These are phyloP conservation scores for Rhizopus arrhizus DNA, from an alignment of 371 early-diverging fungal genomes.

Conservation along the genomic window DNA sequence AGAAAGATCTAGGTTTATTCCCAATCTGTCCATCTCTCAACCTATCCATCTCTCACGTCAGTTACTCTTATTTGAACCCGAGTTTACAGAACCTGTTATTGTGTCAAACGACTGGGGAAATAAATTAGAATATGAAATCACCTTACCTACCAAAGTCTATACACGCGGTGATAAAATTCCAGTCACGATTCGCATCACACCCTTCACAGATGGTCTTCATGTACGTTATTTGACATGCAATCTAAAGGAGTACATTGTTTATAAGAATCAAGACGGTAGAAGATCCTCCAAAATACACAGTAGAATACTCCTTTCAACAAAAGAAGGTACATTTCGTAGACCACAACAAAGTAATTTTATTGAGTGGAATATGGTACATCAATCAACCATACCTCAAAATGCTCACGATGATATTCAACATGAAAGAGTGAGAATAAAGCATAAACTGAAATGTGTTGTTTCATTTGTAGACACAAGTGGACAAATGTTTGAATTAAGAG, in stretches of 20 bases:
- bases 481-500: slow-evolving; percentile 42
- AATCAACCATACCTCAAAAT: slow-evolving; percentile 23
- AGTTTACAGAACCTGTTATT: slow-evolving; percentile 40
- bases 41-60: slow-evolving; percentile 34
- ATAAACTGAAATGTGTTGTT: slow-evolving; percentile 35
- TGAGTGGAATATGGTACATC: slow-evolving; percentile 35
- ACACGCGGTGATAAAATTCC: slow-evolving; percentile 46
- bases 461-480: slow-evolving; percentile 32
- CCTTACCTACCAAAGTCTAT: slow-evolving; percentile 39
- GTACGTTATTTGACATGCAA: slow-evolving; percentile 40
- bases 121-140: slow-evolving; percentile 49
- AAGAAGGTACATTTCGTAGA: slow-evolving; percentile 30
- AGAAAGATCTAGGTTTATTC: slow-evolving; percentile 40
- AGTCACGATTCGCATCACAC: slow-evolving; percentile 37
- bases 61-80: slow-evolving; percentile 25
- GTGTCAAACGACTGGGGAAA: slow-evolving; percentile 44
- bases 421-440: slow-evolving; percentile 42
- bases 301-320: slow-evolving; percentile 33
- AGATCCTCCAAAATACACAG: slow-evolving; percentile 28
- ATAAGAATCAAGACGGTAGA: slow-evolving; percentile 30
- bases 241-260: slow-evolving; percentile 46
- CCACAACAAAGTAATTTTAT: slow-evolving; percentile 13
- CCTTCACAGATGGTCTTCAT: slow-evolving; percentile 28
- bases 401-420: slow-evolving; percentile 46
- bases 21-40: slow-evolving; percentile 26